Conservation (phyloP, 1,284 basidiomycete genomes). For the Butyriboletus appendiculatus region DNA sequence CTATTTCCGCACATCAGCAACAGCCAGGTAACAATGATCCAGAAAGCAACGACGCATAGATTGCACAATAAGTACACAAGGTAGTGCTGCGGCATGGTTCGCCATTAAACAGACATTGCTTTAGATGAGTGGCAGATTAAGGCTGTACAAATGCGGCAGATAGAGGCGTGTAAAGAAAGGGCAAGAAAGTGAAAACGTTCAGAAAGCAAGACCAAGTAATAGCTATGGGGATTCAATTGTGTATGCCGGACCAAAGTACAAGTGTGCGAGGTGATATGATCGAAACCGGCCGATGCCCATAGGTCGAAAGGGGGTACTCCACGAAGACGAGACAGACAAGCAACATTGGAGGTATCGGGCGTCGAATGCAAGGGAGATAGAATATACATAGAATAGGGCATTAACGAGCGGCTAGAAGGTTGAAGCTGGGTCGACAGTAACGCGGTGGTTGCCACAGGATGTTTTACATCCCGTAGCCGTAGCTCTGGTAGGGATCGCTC, state of each 20-base stretch:
- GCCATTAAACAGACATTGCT: constrained; percentile 43
- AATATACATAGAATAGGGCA: constrained; percentile 41
- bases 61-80: constrained; percentile 42
- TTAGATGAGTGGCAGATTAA: constrained; percentile 40
- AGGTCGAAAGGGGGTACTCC: constrained; percentile 36
- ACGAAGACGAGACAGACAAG: constrained; percentile 32
- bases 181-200: constrained; percentile 42
- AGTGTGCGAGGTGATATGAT: constrained; percentile 56
- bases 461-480: constrained; percentile 75
- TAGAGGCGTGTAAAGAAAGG: constrained; percentile 40
- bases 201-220: constrained; percentile 46
- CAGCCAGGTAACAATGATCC: neutral
- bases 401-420: constrained; percentile 31
- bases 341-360: constrained; percentile 36
- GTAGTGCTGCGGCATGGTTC: constrained; percentile 38
- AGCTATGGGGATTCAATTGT: constrained; percentile 42
- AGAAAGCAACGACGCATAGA: constrained; percentile 35
- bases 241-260: constrained; percentile 71
- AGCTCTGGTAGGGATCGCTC: constrained; percentile 75
- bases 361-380: constrained; percentile 31
- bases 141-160: constrained; percentile 59
- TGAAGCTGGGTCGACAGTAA: constrained; percentile 8
- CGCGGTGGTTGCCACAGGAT: constrained; percentile 12
- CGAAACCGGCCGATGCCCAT: constrained; percentile 37
- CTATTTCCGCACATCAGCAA: neutral